These are phyloP conservation scores for Globisporangium nodosum DNA, from an alignment of 352 stramenopile genomes.

Conservation along the genomic window DNA sequence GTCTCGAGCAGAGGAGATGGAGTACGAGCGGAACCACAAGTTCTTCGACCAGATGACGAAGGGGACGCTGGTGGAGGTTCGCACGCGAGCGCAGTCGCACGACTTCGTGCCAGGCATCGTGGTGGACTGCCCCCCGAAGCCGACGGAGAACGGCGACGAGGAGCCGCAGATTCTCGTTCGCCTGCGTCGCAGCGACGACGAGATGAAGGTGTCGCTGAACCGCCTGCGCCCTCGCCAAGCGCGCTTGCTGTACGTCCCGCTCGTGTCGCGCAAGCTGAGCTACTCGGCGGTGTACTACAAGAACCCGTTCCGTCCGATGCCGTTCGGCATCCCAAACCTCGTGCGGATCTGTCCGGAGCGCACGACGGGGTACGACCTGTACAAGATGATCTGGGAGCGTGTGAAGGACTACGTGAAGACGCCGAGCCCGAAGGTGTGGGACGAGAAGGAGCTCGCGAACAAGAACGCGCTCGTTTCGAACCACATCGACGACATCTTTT, in stretches of 20 bases:
- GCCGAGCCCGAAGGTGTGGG: constrained; percentile 34
- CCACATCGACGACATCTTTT: constrained; percentile 80
- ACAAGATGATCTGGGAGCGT: constrained; percentile 77
- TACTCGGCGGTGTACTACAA: constrained; percentile 88
- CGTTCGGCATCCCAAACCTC: constrained; percentile 85
- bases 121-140: constrained; percentile 32
- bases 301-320: constrained; percentile 80
- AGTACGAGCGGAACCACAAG: constrained; percentile 22
- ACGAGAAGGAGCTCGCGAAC: constrained; percentile 19
- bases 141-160: constrained; percentile 33
- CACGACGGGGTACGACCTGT: constrained; percentile 75
- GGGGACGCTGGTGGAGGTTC: constrained; percentile 67
- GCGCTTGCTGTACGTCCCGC: constrained; percentile 68
- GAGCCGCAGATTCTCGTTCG: constrained; percentile 50
- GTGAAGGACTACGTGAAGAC: constrained; percentile 76
- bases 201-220: constrained; percentile 63
- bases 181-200: constrained; percentile 60
- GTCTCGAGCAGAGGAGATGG: constrained; percentile 31
- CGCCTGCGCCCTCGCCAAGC: constrained; percentile 64
- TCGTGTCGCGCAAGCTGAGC: constrained; percentile 81
- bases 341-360: constrained; percentile 79
- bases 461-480: constrained; percentile 40
- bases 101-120: constrained; percentile 68
- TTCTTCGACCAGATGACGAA: constrained; percentile 62
- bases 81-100: constrained; percentile 57